Evolutionary conservation across 306 rosid genomes (phyloP), one percentile per base, ranked within the genome.

Genomic region (Begonia peltatifolia): DNA sequence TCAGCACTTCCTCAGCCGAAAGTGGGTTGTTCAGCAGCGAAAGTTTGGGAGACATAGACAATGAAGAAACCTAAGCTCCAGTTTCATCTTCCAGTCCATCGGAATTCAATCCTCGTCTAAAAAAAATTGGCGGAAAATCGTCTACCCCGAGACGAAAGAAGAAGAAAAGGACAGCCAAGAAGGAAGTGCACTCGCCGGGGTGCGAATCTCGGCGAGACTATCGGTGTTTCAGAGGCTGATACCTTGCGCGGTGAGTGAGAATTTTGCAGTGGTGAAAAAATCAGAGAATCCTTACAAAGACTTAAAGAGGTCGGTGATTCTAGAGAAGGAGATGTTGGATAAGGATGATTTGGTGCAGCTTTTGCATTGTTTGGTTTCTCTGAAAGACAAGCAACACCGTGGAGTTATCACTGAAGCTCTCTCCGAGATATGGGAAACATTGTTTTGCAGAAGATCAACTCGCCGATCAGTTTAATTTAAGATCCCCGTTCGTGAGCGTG

Each of bases 261-360:
- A 80, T 52, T 78, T 64, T 23, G 84, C 80, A 14, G 80, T 78
- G 68, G 73, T 78, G 68, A 78, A 78, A 73, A 78, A 69, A 52
- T 78, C 84, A 58, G 68, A 65, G 64, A 75, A 78, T 60, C 84
- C 84, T 20, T 71, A 62, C 57, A 78, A 68, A 51, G 84, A 78
- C 44, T 78, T 78, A 63, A 78, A 71, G 73, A 71, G 75, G 36
- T 78, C 84, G 50, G 74, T 78, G 84, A 71, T 78, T 44, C 22
- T 74, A 68, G 84, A 78, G 76, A 78, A 78, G 63, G 63, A 78
- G 62, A 74, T 78, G 75, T 78, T 68, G 17, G 73, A 74, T 0
- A 73, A 61, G 42, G 43, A 53, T 42, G 84, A 78, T 14, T 46
- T 78, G 68, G 84, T 71, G 66, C 73, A 74, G 61, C 70, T 78